phyloP scores from a whole-genome alignment of 345 rosid genomes.

The Microcos paniculata region DNA sequence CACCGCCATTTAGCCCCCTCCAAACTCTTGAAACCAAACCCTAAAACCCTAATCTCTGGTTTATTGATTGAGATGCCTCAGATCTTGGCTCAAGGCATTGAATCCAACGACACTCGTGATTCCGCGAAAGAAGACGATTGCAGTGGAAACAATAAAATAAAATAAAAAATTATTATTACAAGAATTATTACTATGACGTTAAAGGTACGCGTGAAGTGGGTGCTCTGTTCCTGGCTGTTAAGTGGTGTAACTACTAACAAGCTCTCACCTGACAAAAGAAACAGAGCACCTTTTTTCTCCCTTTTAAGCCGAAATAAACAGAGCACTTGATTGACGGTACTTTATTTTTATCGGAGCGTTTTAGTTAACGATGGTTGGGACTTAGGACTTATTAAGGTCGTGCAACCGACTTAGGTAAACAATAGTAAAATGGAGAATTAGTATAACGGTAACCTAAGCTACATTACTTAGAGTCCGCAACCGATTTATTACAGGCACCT shows the following conservation, averaged over 20 bases:
- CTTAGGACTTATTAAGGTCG: too few species aligned
- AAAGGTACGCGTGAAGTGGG: not conserved
- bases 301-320: not conserved
- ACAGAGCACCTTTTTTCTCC: not conserved
- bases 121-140: not conserved
- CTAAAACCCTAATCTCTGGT: conserved; percentile 36
- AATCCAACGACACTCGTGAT: not conserved
- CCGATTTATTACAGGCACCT: too few species aligned
- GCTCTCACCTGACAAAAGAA: not conserved
- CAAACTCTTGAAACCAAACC: conserved; percentile 25
- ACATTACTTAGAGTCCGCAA: too few species aligned
- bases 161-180: too few species aligned
- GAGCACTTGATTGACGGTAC: not conserved
- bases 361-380: too few species aligned
- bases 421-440: too few species aligned
- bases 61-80: not conserved
- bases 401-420: too few species aligned
- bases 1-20: conserved; percentile 43
- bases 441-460: too few species aligned
- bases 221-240: not conserved
- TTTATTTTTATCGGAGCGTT: too few species aligned
- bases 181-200: not conserved
- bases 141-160: not conserved
- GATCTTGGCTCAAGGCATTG: conserved; percentile 11
- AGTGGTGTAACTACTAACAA: not conserved